A percentile compares a stretch with the other conserved stretches of the same genome.
Evolutionary conservation across 768 basidiomycete genomes (phyloP).

Genomic region (Calocera viscosa): DNA sequence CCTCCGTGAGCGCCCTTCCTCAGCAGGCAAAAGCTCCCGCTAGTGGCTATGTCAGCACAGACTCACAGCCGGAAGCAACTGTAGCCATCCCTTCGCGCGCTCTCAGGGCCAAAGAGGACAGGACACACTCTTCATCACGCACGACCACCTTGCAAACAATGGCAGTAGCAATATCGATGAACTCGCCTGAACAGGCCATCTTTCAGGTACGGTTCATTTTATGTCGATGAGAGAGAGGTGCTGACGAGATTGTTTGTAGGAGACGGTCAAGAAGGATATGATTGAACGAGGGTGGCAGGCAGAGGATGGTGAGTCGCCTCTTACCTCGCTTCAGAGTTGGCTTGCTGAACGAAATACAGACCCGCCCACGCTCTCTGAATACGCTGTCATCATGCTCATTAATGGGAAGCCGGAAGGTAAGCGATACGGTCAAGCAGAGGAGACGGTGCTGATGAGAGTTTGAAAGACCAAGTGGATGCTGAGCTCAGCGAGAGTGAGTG

Average conservation of each 20-base stretch:
- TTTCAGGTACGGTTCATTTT: background rate
- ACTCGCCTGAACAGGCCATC: background rate
- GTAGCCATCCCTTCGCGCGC: background rate
- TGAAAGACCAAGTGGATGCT: conserved; percentile 68
- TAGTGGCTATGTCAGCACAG: conserved; percentile 7
- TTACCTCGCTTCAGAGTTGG: background rate
- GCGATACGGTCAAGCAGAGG: conserved; percentile 29
- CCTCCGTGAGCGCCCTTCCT: too few species aligned
- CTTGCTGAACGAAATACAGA: background rate
- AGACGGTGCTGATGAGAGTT: background rate
- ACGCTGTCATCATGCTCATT: conserved; percentile 89
- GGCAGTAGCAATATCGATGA: background rate
- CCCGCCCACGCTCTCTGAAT: conserved; percentile 53
- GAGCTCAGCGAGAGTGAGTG: conserved; percentile 75
- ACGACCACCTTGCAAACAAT: background rate
- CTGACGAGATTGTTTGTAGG: background rate
- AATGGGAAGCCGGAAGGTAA: conserved; percentile 55
- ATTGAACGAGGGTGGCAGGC: conserved; percentile 5
- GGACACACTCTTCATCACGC: background rate
- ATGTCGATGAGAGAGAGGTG: background rate
- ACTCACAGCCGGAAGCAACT: background rate
- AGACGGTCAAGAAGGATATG: conserved; percentile 1
- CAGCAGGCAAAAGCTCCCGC: background rate
- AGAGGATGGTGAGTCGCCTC: conserved; percentile 1
- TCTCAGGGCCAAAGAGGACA: background rate